phyloP scores from a whole-genome alignment of 2,329 filamentous ascomycete genomes.

The Neonectria coccinea region DNA sequence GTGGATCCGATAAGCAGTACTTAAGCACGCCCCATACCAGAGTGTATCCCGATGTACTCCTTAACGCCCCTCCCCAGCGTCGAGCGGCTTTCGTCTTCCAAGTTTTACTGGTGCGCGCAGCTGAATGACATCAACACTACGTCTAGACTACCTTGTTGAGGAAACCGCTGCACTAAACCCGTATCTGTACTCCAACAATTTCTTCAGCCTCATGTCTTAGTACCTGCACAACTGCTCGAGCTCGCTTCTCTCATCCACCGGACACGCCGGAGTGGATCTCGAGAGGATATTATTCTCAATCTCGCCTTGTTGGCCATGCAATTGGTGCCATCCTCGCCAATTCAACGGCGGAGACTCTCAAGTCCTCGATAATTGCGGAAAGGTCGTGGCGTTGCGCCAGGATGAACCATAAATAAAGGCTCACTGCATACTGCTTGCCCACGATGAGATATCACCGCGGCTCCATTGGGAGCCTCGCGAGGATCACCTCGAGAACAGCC shows the following conservation, averaged over 20 bases:
- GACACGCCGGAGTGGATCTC: constrained; percentile 5
- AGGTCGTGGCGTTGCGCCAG: constrained; percentile 1
- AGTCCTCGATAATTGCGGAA: constrained; percentile 1
- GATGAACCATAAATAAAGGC: constrained; percentile 16
- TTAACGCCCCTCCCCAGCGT: constrained; percentile 26
- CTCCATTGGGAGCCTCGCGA: constrained; percentile 39
- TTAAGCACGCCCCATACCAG: accelerated
- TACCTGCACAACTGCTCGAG: constrained; percentile 26
- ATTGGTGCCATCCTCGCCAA: constrained; percentile 1
- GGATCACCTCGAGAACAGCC: constrained; percentile 34
- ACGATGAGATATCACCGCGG: constrained; percentile 42
- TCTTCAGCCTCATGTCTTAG: constrained; percentile 29
- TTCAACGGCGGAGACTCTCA: constrained; percentile 7
- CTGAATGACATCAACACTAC: constrained; percentile 43
- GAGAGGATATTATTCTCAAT: neutral
- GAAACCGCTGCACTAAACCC: constrained; percentile 23
- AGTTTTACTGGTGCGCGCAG: constrained; percentile 19
- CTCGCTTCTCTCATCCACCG: neutral
- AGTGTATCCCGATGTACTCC: neutral
- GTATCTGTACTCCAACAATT: constrained; percentile 31
- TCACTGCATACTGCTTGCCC: constrained; percentile 1
- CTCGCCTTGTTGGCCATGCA: constrained; percentile 12
- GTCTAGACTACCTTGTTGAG: constrained; percentile 34
- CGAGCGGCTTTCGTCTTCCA: constrained; percentile 33
- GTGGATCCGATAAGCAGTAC: constrained; percentile 16